Conservation (phyloP, 2,329 filamentous ascomycete species). For the Pseudodiploospora longispora region DNA sequence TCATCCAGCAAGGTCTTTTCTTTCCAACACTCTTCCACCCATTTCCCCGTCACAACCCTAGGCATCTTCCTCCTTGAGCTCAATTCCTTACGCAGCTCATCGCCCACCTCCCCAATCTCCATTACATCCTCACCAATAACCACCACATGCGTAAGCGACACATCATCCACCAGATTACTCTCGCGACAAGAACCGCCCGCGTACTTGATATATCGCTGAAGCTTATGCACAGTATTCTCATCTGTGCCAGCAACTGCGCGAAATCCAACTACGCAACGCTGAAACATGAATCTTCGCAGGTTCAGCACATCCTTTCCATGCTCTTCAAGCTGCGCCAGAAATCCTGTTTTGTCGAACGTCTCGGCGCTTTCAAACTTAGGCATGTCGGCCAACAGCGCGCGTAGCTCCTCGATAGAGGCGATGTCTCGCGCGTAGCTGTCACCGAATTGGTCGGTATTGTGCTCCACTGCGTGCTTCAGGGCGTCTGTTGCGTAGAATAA, state of each 20-base stretch:
- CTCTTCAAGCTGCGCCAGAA: conserved; percentile 48
- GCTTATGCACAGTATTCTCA: conserved; percentile 29
- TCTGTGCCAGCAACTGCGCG: conserved; percentile 20
- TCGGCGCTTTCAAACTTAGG: conserved; percentile 35
- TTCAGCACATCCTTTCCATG: conserved; percentile 45
- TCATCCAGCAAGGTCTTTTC: conserved; percentile 76
- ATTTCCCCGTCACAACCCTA: conserved; percentile 58
- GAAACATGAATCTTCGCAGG: conserved; percentile 46
- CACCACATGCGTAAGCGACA: conserved; percentile 64
- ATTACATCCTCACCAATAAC: conserved; percentile 35
- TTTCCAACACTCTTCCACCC: conserved; percentile 75
- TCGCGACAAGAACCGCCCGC: conserved; percentile 54
- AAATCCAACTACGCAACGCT: conserved; percentile 36
- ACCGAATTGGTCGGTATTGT: conserved; percentile 65
- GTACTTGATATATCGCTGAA: conserved; percentile 57
- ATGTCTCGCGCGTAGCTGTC: conserved; percentile 77
- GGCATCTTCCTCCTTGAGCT: conserved; percentile 47
- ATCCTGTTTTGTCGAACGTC: conserved; percentile 35
- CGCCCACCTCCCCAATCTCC: conserved; percentile 28
- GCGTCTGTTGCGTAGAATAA: conserved; percentile 61
- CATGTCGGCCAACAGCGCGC: conserved; percentile 40
- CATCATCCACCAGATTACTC: conserved; percentile 34
- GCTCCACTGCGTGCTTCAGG: conserved; percentile 44
- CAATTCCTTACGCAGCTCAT: conserved; percentile 36
- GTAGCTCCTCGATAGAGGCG: conserved; percentile 53